phyloP scores from a whole-genome alignment of 345 rosid species.

The Salix arbutifolia region DNA sequence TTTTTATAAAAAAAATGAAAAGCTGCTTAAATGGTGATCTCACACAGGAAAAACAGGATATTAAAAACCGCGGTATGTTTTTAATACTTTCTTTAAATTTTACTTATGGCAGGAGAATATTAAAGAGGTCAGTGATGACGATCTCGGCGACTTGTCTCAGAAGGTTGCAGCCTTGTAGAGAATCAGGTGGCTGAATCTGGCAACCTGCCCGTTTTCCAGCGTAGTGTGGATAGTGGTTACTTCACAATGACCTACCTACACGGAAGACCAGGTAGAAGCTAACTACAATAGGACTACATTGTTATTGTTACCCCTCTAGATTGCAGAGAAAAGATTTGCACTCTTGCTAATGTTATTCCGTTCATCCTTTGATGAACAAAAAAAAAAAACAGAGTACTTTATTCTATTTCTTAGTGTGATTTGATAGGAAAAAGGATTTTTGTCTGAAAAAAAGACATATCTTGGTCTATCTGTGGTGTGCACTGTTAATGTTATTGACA shows the following conservation, averaged over 20 bases:
- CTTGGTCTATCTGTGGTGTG: neutral
- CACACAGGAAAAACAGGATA: neutral
- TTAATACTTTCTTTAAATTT: neutral
- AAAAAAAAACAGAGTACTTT: neutral
- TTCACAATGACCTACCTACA: neutral
- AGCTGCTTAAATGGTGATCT: neutral
- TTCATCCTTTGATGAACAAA: neutral
- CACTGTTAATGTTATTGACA: neutral
- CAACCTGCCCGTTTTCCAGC: neutral
- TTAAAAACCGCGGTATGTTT: neutral
- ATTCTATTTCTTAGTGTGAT: neutral
- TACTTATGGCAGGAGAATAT: conserved; percentile 39
- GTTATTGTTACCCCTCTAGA: neutral
- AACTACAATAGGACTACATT: neutral
- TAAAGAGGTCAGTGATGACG: conserved; percentile 42
- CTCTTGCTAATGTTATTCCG: neutral
- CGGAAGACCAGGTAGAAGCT: conserved; percentile 7
- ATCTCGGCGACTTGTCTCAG: conserved; percentile 44
- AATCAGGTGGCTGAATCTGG: neutral
- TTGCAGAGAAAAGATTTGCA: neutral
- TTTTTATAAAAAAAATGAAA: neutral
- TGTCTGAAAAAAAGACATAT: neutral
- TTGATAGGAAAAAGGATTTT: neutral
- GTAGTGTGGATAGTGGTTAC: neutral
- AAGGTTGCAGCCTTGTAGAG: conserved; percentile 43